Conservation (phyloP, 768 basidiomycete species). For the Kwoniella shandongensis region DNA sequence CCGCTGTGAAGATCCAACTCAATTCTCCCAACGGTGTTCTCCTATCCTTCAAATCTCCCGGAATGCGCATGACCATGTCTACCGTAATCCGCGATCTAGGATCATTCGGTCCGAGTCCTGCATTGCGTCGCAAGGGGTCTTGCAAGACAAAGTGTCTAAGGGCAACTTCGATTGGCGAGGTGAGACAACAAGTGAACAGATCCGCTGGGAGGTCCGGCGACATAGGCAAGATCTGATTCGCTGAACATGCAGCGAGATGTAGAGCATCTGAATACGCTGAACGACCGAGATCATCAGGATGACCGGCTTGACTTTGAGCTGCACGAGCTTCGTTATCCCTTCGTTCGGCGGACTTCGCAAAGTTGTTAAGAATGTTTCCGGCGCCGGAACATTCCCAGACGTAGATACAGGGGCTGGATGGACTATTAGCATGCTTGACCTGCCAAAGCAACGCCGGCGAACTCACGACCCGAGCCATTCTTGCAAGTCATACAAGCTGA, state of each 20-base stretch:
- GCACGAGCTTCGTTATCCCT: conserved; percentile 53
- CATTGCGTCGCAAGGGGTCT: conserved; percentile 65
- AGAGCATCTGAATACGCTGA: conserved; percentile 65
- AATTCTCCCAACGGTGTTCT: conserved; percentile 94
- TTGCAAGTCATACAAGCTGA: conserved; percentile 90
- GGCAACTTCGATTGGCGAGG: conserved; percentile 96
- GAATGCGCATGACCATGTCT: conserved; percentile 91
- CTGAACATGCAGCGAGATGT: conserved; percentile 90
- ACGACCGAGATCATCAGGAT: conserved; percentile 64
- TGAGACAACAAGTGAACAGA: conserved; percentile 94
- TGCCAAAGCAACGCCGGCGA: neutral
- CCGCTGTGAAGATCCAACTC: conserved; percentile 99
- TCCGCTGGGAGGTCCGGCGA: conserved; percentile 97
- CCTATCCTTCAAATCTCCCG: conserved; percentile 94
- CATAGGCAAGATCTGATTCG: conserved; percentile 87
- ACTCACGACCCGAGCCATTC: conserved; percentile 71
- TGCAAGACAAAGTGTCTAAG: conserved; percentile 85
- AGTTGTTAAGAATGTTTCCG: conserved; percentile 86
- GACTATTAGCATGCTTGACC: neutral
- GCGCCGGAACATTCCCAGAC: conserved; percentile 99
- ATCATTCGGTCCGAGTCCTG: conserved; percentile 70
- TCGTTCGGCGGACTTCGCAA: conserved; percentile 60
- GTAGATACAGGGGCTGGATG: conserved; percentile 81
- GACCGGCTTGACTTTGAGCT: conserved; percentile 29
- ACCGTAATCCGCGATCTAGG: conserved; percentile 55